Evolutionary conservation across 129 eudicot species (phyloP).

Genomic region (Artemisia annua): DNA sequence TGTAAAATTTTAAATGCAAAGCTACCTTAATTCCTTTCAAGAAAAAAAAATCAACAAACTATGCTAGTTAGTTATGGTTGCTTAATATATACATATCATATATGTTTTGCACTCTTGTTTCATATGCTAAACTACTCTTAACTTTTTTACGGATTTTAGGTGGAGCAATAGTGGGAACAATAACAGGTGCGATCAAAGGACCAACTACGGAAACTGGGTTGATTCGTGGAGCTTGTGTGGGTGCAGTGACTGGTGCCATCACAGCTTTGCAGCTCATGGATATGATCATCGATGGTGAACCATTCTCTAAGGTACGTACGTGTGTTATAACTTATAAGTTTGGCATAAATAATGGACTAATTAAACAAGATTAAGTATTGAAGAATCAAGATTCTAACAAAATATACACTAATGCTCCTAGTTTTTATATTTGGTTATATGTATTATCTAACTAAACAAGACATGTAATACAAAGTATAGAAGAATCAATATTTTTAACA

Average conservation of each 20-base stretch:
- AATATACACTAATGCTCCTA: no score
- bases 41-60: no score
- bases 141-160: slow-evolving; percentile 34
- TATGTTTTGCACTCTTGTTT: not conserved
- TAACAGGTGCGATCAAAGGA: slow-evolving; percentile 79
- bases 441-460: no score
- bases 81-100: no score
- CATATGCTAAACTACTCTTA: not conserved
- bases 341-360: no score
- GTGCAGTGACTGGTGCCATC: slow-evolving; percentile 73
- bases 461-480: no score
- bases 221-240: slow-evolving; percentile 65
- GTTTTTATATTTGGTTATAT: no score
- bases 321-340: not conserved
- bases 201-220: slow-evolving; percentile 79
- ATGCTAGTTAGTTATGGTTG: not conserved
- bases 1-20: no score
- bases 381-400: no score
- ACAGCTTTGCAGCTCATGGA: slow-evolving; percentile 76
- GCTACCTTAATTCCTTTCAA: no score
- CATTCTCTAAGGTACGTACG: slow-evolving; percentile 75
- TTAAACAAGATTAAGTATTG: no score
- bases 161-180: slow-evolving; percentile 65
- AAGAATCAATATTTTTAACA: no score
- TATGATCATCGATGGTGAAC: slow-evolving; percentile 57